Evolutionary conservation across 352 stramenopile species (phyloP), one percentile per base, ranked within the genome.

Genomic region (Phytophthora fragariaefolia): DNA sequence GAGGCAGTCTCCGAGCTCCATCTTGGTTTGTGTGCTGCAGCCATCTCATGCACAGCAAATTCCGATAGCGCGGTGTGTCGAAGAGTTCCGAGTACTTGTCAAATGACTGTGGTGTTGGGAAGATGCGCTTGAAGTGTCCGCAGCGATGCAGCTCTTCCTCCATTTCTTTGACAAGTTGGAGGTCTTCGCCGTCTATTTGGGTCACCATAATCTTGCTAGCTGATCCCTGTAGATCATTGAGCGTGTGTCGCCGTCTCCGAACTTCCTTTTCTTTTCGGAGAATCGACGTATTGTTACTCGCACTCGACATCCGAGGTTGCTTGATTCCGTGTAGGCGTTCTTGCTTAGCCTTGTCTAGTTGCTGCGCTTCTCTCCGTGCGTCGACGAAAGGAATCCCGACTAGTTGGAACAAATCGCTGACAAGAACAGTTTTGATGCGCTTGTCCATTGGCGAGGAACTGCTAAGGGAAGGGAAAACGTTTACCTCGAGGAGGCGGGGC

Each of bases 401-500:
- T 4, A 95, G 62, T 49, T 97, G 91, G 57, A 96, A 93, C 13
- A 92, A 76, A 53, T 97, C 90, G 48, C 88, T 87, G n/a, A 97
- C 66, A 0, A 97, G 79, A 4, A 88, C 80, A n/a, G 85, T 91
- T 69, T 97, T 97, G 72, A 97, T 95, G 30, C 79, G 84, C 47
- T 93, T 94, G 69, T 97, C 90, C 74, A 97, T 88, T 4, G 84
- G 82, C 1, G 82, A 94, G 7, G 77, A 91, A 45, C 88, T 93
- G 55, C 82, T 97, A 8, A 98, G 80, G 5, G 87, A 95, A 28
- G 92, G 92, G 20, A 92, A 95, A 12, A 97, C 82, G 56, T 98
- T 98, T 22, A 98, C 90, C 58, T 98, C 92, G 6, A 98, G 74
- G n/a, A 98, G 63, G 77, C 88, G 94, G 6, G 91, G 90, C 42